Conservation (phyloP, 1,139 yeast species). For the Debaryomycetaceae sp. region DNA sequence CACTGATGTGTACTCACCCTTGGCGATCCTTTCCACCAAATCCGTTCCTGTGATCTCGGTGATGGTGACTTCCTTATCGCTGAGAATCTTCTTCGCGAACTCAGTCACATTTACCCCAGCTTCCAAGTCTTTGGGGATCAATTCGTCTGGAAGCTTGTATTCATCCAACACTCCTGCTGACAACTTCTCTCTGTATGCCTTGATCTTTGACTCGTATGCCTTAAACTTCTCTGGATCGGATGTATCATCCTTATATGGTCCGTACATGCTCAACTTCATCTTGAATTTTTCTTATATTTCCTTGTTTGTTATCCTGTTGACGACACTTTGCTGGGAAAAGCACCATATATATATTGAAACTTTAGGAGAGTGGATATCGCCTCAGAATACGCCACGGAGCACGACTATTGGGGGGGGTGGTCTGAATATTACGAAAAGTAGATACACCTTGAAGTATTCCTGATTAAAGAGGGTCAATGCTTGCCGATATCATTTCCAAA, state of each 20-base stretch:
- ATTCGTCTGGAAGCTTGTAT: constrained; percentile 31
- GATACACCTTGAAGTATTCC: constrained; percentile 15
- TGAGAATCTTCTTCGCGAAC: constrained; percentile 42
- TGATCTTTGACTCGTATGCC: constrained; percentile 9
- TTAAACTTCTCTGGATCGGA: constrained; percentile 2
- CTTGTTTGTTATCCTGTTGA: constrained; percentile 65
- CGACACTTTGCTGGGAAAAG: constrained; percentile 59
- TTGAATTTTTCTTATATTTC: constrained; percentile 39
- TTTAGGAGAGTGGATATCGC: background rate
- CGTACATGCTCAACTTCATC: constrained; percentile 11
- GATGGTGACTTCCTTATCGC: constrained; percentile 32
- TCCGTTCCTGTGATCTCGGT: constrained; percentile 41
- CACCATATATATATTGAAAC: constrained; percentile 4
- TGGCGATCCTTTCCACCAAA: constrained; percentile 32
- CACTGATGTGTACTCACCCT: constrained; percentile 34
- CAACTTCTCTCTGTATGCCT: constrained; percentile 43
- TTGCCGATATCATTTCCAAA: background rate
- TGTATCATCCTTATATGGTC: constrained; percentile 1
- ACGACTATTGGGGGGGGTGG: constrained; percentile 19
- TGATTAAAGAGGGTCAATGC: background rate
- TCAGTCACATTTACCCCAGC: constrained; percentile 42
- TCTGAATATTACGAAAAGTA: constrained; percentile 28
- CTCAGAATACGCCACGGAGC: background rate
- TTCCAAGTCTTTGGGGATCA: constrained; percentile 18
- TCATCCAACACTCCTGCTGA: constrained; percentile 38